A percentile compares a stretch with the other conserved stretches of the same genome.
Evolutionary conservation across 2,329 filamentous ascomycete genomes (phyloP).

Genomic region (Xylaria sp.): DNA sequence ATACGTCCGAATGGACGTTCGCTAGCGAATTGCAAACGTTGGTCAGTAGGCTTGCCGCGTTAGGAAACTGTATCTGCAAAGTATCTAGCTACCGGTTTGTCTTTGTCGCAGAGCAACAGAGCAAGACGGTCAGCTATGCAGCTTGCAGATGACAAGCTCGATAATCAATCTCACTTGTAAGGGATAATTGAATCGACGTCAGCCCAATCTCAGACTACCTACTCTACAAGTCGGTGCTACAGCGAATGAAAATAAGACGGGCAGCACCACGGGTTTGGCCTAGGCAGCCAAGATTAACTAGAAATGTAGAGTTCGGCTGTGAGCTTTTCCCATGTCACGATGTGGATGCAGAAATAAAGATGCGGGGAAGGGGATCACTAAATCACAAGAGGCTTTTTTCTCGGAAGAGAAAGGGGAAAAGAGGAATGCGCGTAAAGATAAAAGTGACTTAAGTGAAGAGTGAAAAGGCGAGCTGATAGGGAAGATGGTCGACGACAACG

Average conservation of each 20-base stretch:
- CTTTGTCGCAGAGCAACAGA: constrained; percentile 42
- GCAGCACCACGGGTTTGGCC: background rate
- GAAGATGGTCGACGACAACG: constrained; percentile 16
- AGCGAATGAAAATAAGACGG: constrained; percentile 6
- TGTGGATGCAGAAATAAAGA: constrained; percentile 7
- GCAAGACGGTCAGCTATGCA: constrained; percentile 29
- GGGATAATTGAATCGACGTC: constrained; percentile 29
- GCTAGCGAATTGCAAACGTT: constrained; percentile 8
- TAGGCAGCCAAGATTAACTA: constrained; percentile 12
- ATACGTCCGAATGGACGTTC: constrained; percentile 7
- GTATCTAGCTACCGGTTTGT: constrained; percentile 39
- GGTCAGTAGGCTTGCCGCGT: constrained; percentile 6
- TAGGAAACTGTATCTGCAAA: constrained; percentile 16
- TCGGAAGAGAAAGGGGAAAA: background rate
- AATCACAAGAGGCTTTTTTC: constrained; percentile 3
- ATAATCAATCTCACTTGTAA: constrained; percentile 30
- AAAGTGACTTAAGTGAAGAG: constrained; percentile 3
- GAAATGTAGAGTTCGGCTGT: constrained; percentile 19
- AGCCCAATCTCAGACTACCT: constrained; percentile 39
- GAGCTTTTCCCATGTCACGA: constrained; percentile 22
- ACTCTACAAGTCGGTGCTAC: constrained; percentile 41
- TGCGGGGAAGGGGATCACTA: background rate
- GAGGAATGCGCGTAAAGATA: background rate
- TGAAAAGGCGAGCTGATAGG: constrained; percentile 10
- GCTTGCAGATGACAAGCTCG: constrained; percentile 32